A percentile compares a stretch with the other conserved stretches of the same genome.
These are phyloP conservation scores for Colletotrichum sp. DNA, from an alignment of 2,329 filamentous ascomycete genomes.

Conservation along the genomic window DNA sequence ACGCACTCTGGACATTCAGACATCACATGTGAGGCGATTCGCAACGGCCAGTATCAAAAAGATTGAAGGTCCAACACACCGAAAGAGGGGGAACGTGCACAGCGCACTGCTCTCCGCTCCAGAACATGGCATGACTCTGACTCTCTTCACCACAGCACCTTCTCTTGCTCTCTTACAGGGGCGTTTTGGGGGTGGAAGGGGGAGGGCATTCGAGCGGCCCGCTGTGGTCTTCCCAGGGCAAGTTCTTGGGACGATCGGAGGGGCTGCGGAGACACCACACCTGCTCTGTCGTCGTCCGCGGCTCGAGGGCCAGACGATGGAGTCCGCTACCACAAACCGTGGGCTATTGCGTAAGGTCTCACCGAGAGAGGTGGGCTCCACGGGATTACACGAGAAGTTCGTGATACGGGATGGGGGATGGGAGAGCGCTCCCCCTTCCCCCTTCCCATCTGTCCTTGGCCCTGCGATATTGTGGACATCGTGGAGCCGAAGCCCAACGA, in stretches of 20 bases:
- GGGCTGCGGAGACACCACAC: conserved; percentile 36
- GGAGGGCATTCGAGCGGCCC: not conserved
- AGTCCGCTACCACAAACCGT: not conserved
- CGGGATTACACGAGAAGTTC: not conserved
- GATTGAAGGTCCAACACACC: not conserved
- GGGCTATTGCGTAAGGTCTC: not conserved
- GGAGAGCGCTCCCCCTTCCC: not conserved
- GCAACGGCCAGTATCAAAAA: not conserved
- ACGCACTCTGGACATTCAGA: not conserved
- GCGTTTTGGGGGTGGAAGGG: not conserved
- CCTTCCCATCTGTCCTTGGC: not conserved
- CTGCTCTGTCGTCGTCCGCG: not conserved
- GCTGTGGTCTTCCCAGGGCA: conserved; percentile 19
- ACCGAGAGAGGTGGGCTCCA: not conserved
- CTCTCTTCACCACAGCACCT: not conserved
- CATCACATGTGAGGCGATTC: not conserved
- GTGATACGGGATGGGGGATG: not conserved
- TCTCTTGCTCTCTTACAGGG: not conserved
- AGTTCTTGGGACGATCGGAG: conserved; percentile 50
- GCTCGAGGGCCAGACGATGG: not conserved
- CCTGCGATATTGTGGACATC: not conserved
- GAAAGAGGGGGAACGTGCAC: not conserved
- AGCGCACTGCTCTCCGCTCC: not conserved
- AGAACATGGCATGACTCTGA: not conserved
- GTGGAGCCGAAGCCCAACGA: not conserved